Evolutionary conservation across 192 early-diverging fungal species (phyloP).

Genomic region (Coemansia sp.): DNA sequence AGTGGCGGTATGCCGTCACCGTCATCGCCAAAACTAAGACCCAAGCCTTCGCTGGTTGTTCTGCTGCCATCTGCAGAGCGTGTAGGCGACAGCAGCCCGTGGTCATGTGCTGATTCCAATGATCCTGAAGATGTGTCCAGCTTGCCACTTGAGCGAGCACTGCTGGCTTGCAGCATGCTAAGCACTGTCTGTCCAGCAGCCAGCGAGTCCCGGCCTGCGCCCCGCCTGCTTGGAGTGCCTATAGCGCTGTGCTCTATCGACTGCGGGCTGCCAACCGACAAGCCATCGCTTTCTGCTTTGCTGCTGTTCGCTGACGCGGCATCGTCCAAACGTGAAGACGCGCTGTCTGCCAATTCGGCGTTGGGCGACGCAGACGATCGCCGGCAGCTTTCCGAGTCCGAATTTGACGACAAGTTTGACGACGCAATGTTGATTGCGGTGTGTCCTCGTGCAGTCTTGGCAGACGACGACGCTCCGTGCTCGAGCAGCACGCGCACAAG

Average conservation of each 20-base stretch:
- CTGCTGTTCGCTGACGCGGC: conserved; percentile 4
- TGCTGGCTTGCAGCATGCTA: conserved; percentile 50
- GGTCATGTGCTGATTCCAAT: neutral
- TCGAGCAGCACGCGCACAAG: conserved; percentile 74
- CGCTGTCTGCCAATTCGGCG: conserved; percentile 8
- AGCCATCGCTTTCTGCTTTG: conserved; percentile 15
- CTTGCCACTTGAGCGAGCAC: conserved; percentile 15
- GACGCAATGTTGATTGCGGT: conserved; percentile 73
- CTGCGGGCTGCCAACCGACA: conserved; percentile 32
- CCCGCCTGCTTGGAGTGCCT: conserved; percentile 24
- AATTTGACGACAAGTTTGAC: conserved; percentile 35
- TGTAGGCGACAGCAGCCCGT: conserved; percentile 16
- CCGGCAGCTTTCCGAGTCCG: conserved; percentile 28
- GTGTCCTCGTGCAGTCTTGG: conserved; percentile 67
- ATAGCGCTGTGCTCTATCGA: conserved; percentile 29
- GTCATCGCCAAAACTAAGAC: conserved; percentile 18
- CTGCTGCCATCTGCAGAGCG: conserved; percentile 20
- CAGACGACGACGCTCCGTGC: conserved; percentile 68
- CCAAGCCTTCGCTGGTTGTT: conserved; percentile 13
- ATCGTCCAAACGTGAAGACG: conserved; percentile 10
- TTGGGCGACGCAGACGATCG: conserved; percentile 23
- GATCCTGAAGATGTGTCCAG: conserved; percentile 1
- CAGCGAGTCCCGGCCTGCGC: conserved; percentile 22
- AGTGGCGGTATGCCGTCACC: neutral
- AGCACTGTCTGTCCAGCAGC: conserved; percentile 48